Conservation (phyloP, 192 early-diverging fungal genomes). For the Geranomyces variabilis region DNA sequence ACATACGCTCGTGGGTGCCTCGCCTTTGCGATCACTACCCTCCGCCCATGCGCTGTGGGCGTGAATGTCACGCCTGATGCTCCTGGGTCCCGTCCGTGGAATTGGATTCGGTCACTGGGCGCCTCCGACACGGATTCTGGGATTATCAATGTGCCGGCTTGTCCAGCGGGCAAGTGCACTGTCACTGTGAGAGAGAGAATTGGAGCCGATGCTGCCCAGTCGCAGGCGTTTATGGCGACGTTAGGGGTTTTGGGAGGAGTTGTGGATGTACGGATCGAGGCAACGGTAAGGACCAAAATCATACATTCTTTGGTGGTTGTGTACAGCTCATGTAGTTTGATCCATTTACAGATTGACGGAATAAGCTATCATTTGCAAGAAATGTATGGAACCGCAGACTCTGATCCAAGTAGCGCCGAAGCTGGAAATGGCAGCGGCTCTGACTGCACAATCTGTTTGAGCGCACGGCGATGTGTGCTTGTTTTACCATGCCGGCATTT, state of each 20-base stretch:
- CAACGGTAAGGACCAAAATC: background rate
- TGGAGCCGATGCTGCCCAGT: background rate
- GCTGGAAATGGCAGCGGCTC: constrained; percentile 39
- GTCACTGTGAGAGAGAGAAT: background rate
- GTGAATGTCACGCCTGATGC: background rate
- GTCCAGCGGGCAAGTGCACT: background rate
- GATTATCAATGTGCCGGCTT: background rate
- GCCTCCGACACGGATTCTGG: background rate
- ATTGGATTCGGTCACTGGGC: background rate
- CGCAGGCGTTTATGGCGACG: background rate
- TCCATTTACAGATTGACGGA: constrained; percentile 42
- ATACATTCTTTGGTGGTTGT: too few species aligned
- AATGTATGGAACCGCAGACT: constrained; percentile 57
- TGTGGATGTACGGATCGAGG: background rate
- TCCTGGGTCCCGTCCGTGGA: too few species aligned
- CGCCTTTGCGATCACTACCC: background rate
- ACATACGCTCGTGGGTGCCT: background rate
- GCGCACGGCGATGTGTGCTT: constrained; percentile 71
- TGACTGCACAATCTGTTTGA: constrained; percentile 80
- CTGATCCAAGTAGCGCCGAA: constrained; percentile 27
- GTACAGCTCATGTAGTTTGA: background rate
- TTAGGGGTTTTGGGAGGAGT: background rate
- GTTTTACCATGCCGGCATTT: constrained; percentile 82
- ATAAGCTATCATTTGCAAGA: constrained; percentile 54
- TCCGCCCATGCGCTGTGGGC: background rate